Percentiles rank a stretch among this genome's conserved stretches.
phyloP scores from a whole-genome alignment of 495 filamentous ascomycete genomes.

The Apodospora peruviana region DNA sequence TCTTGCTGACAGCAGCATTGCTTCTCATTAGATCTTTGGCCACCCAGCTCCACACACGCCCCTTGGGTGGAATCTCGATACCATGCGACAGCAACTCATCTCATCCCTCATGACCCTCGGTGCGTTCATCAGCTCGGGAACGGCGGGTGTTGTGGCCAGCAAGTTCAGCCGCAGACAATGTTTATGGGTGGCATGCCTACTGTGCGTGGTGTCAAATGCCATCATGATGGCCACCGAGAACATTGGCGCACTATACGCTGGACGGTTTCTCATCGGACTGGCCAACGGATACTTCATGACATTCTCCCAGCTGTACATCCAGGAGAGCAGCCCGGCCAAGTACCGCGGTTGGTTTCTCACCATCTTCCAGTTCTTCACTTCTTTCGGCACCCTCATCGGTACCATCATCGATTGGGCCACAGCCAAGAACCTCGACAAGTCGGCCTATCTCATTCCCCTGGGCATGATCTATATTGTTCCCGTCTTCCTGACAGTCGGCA shows the following conservation, averaged over 20 bases:
- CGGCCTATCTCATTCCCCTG: slow-evolving; percentile 53
- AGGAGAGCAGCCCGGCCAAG: slow-evolving; percentile 46
- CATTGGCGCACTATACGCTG: slow-evolving; percentile 51
- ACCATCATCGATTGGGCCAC: slow-evolving; percentile 61
- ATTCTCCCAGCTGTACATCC: slow-evolving; percentile 52
- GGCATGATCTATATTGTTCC: slow-evolving; percentile 56
- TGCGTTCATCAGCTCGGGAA: slow-evolving; percentile 51
- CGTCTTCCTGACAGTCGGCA: slow-evolving; percentile 39
- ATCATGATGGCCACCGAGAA: slow-evolving; percentile 52
- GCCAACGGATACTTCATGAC: slow-evolving; percentile 56
- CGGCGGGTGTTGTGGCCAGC: slow-evolving; percentile 45
- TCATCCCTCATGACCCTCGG: slow-evolving; percentile 57
- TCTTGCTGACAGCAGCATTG: too few relatives aligned
- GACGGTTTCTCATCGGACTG: slow-evolving; percentile 50
- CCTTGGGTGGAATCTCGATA: slow-evolving; percentile 50
- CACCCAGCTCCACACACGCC: slow-evolving; percentile 33
- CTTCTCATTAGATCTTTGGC: slow-evolving; percentile 43
- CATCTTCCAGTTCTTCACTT: slow-evolving; percentile 35
- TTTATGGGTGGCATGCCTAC: slow-evolving; percentile 44
- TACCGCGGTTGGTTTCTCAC: slow-evolving; percentile 46
- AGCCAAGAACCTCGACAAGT: slow-evolving; percentile 35
- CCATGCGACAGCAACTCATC: slow-evolving; percentile 50
- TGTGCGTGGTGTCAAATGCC: slow-evolving; percentile 45
- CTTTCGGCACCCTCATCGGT: slow-evolving; percentile 48
- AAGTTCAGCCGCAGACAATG: slow-evolving; percentile 42